Base-by-base conservation (phyloP, 257 asterid species). In the Rauvolfia tetraphylla region DNA sequence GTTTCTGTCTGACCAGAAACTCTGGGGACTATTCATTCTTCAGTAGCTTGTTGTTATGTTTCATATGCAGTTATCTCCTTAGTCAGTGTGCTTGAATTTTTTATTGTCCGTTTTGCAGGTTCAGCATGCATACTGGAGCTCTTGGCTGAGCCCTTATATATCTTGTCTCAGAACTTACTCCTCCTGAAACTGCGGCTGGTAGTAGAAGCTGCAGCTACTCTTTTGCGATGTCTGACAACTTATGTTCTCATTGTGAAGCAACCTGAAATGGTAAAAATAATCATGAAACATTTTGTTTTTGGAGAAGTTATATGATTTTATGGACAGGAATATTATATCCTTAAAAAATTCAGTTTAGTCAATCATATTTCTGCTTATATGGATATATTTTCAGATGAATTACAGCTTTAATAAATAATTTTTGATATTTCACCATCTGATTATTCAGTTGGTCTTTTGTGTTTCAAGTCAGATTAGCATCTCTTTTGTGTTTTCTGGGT, bases 101-200 rank as follows among this genome's bases (percentile, higher is more conserved):
- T 25, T 20, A 59, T 67, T 10, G 27, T 44, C 39, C 23, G 10
- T 58, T 58, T 56, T 79, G 83, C 88, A 95, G 98, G 98, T 81
- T 91, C 91, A 72, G 99, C 97, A 31, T 95, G 99, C 78, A 74
- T 89, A n/a, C 82, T 95, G 72, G 99, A 95, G 92, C 91, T 95
- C 73, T 77, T 95, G 81, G 97, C 99, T 27, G 99, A 95, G 81
- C 98, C 98, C 9, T 83, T 95, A 71, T 93, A 93, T 84, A 93
- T 95, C 79, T 88, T 95, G 84, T 89, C 99, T 69, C 99, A 95
- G 83, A 93, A 86, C 76, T 76, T 93, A 80, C 88, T 86, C 76
- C 97, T 95, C 78, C 96, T 95, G 57, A 89, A 88, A 84, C 88
- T 95, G 86, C 89, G 99, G 75, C 84, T 94, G 82, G 81, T 92